A percentile compares a stretch with the other conserved stretches of the same genome.
Evolutionary conservation across 805 yeast genomes (phyloP).

Genomic region (Saccharomyces paradoxus): DNA sequence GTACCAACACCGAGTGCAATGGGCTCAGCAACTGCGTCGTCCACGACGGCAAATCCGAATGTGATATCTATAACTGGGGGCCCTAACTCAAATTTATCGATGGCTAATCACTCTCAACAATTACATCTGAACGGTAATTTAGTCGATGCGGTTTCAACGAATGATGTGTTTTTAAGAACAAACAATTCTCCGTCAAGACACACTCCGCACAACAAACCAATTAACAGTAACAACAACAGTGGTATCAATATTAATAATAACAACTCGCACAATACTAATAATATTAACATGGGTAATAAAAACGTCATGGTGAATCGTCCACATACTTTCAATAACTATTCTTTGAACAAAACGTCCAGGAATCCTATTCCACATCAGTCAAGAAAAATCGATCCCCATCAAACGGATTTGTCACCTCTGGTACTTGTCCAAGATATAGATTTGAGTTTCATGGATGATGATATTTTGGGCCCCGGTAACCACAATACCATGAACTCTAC

Average conservation of each 20-base stretch:
- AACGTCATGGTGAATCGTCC: neutral
- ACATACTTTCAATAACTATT: neutral
- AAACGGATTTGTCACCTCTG: neutral
- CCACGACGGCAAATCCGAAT: conserved; percentile 8
- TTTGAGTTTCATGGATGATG: conserved; percentile 20
- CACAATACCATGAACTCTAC: conserved; percentile 6
- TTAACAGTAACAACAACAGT: conserved; percentile 16
- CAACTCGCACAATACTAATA: conserved; percentile 11
- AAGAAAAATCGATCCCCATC: neutral
- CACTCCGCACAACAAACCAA: neutral
- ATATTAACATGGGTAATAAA: conserved; percentile 3
- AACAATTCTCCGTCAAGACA: conserved; percentile 1
- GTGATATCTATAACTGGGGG: conserved; percentile 12
- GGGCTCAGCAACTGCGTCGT: conserved; percentile 5
- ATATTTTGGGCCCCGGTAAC: conserved; percentile 11
- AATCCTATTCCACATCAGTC: neutral
- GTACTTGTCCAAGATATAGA: conserved; percentile 11
- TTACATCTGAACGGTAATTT: conserved; percentile 38
- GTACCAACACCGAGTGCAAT: neutral
- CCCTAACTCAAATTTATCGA: conserved; percentile 1
- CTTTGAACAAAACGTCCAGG: neutral
- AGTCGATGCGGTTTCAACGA: conserved; percentile 86
- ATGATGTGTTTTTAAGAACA: conserved; percentile 70
- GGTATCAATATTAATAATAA: conserved; percentile 16
- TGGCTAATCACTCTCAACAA: conserved; percentile 6